phyloP scores from a whole-genome alignment of 1,139 yeast species.

The Yamadazyma aaseri region DNA sequence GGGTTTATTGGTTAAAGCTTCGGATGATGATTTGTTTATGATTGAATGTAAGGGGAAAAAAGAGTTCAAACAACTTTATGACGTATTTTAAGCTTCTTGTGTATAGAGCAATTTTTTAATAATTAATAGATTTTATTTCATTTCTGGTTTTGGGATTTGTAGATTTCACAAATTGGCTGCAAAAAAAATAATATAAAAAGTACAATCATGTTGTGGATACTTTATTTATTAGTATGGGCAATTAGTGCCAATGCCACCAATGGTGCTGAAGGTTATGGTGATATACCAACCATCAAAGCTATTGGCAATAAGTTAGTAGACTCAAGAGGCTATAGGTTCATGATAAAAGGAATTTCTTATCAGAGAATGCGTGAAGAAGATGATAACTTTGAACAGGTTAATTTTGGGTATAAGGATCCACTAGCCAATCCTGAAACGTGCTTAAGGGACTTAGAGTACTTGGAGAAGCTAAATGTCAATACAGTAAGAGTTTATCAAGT shows the following conservation, averaged over 20 bases:
- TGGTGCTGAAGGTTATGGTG: too few relatives aligned
- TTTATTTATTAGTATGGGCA: too few relatives aligned
- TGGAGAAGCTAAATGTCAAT: constrained; percentile 49
- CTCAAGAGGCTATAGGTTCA: constrained; percentile 47
- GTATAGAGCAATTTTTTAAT: constrained; percentile 5
- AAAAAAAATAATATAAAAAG: background rate
- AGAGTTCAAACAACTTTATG: constrained; percentile 37
- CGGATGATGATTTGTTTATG: constrained; percentile 39
- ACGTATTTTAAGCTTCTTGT: constrained; percentile 24
- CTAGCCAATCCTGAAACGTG: constrained; percentile 48
- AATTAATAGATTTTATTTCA: constrained; percentile 1
- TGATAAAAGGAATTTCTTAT: constrained; percentile 59
- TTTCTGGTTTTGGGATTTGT: too few relatives aligned
- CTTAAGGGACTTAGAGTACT: constrained; percentile 48
- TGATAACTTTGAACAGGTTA: constrained; percentile 18
- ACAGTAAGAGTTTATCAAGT: constrained; percentile 56
- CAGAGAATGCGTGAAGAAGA: constrained; percentile 45
- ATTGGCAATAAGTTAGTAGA: constrained; percentile 50
- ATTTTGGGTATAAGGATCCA: constrained; percentile 50
- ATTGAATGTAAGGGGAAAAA: constrained; percentile 48
- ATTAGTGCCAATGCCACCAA: too few relatives aligned
- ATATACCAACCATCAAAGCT: background rate
- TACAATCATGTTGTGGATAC: too few relatives aligned
- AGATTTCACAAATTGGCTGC: constrained; percentile 1
- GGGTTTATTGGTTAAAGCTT: constrained; percentile 38